Percentiles rank a stretch among this genome's conserved stretches.
These are phyloP conservation scores for Phaeosphaeriaceae sp. DNA, from an alignment of 2,329 filamentous ascomycete species.

Conservation along the genomic window DNA sequence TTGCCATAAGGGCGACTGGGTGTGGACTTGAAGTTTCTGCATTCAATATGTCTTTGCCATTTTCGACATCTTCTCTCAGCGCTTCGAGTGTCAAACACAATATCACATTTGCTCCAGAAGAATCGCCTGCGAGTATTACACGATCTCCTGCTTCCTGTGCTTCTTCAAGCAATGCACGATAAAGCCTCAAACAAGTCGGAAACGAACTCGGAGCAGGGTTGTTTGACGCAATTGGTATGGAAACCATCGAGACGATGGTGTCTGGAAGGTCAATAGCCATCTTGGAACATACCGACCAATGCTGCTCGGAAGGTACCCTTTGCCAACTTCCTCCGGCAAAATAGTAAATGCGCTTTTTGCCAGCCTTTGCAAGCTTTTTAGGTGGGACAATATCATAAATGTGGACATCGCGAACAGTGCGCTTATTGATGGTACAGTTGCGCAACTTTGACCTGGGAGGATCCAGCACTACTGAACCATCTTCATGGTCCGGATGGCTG, in stretches of 20 bases:
- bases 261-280: slow-evolving; percentile 52
- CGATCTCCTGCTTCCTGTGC: slow-evolving; percentile 49
- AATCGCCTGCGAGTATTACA: slow-evolving; percentile 61
- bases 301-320: slow-evolving; percentile 56
- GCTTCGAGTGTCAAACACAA: slow-evolving; percentile 51
- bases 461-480: slow-evolving; percentile 50
- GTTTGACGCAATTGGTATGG: slow-evolving; percentile 61
- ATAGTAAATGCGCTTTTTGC: slow-evolving; percentile 56
- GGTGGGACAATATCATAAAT: slow-evolving; percentile 53
- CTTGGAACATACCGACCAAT: slow-evolving; percentile 60
- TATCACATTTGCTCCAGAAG: slow-evolving; percentile 62
- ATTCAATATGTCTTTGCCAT: slow-evolving; percentile 2
- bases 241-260: slow-evolving; percentile 56
- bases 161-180: slow-evolving; percentile 51
- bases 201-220: slow-evolving; percentile 58
- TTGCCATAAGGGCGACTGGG: slow-evolving; percentile 52
- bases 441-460: slow-evolving; percentile 42
- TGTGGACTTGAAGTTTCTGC: slow-evolving; percentile 13
- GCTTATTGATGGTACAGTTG: slow-evolving; percentile 49
- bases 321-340: slow-evolving; percentile 65
- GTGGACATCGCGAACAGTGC: slow-evolving; percentile 51
- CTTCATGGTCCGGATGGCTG: slow-evolving; percentile 39
- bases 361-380: slow-evolving; percentile 4
- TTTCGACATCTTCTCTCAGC: slow-evolving; percentile 39
- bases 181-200: slow-evolving; percentile 56